A percentile compares a stretch with the other conserved stretches of the same genome.
Evolutionary conservation across 148 eudicot genomes (phyloP).

Genomic region (Rhododendron molle): DNA sequence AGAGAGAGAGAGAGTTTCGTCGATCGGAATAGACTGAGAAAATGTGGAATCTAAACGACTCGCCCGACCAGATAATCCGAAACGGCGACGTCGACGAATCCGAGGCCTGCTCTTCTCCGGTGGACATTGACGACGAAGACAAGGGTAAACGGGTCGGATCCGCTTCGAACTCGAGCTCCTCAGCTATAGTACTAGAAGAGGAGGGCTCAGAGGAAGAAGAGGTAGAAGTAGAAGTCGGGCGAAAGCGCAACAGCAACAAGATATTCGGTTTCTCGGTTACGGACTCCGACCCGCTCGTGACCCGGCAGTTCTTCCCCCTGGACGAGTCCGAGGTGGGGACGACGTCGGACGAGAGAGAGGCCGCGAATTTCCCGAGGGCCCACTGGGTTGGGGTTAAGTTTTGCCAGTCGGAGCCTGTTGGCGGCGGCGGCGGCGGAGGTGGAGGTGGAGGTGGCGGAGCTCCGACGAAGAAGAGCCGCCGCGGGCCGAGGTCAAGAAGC

Average conservation of each 20-base stretch:
- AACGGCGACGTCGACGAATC: constrained; percentile 39
- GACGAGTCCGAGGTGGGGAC: constrained; percentile 26
- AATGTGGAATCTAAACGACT: constrained; percentile 98
- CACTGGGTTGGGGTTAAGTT: constrained; percentile 85
- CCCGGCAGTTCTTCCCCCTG: constrained; percentile 85
- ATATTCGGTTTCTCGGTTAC: constrained; percentile 67
- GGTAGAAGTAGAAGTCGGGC: constrained; percentile 9
- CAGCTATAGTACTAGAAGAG: constrained; percentile 30
- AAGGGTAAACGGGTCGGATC: constrained; percentile 56
- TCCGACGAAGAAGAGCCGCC: constrained; percentile 70
- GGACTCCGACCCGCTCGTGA: constrained; percentile 43
- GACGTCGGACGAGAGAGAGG: constrained; percentile 9
- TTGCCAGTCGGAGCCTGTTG: constrained; percentile 35
- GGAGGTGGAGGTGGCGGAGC: constrained; percentile 33
- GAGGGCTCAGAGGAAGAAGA: constrained; percentile 41
- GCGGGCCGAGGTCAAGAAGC: constrained; percentile 92
- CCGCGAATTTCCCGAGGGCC: constrained; percentile 44
- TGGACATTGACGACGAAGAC: constrained; percentile 33
- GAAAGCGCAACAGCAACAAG: constrained; percentile 20
- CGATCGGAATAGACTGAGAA: not conserved
- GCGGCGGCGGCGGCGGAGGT: constrained; percentile 19
- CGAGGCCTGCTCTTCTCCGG: constrained; percentile 46
- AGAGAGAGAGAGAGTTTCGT: constrained; percentile 1
- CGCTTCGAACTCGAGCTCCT: constrained; percentile 64
- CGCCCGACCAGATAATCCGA: constrained; percentile 39